These are phyloP conservation scores for Nymphaea thermarum DNA, from an alignment of 164 flowering plant species.

Conservation along the genomic window DNA sequence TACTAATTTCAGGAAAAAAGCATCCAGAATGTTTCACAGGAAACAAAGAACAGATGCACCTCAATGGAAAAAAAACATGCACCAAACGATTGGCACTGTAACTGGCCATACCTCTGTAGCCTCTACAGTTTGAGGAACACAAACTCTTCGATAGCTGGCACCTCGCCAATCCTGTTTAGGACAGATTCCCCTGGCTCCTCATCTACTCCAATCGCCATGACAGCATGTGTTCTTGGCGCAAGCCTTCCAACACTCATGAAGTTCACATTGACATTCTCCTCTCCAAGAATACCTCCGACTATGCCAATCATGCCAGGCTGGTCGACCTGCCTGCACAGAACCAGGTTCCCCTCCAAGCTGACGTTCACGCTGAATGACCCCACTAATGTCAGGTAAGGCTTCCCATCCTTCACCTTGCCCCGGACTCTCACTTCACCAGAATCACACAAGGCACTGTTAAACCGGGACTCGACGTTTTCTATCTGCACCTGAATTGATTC, in stretches of 20 bases:
- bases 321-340: conserved; percentile 88
- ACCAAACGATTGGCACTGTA: background rate
- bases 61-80: background rate
- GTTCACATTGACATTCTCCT: conserved; percentile 73
- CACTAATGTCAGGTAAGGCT: conserved; percentile 74
- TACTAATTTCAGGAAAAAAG: background rate
- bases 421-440: conserved; percentile 75
- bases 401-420: conserved; percentile 77
- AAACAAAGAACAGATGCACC: background rate
- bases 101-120: background rate
- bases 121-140: conserved; percentile 58
- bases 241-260: conserved; percentile 84
- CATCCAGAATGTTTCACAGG: background rate
- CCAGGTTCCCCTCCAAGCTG: conserved; percentile 75
- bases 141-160: conserved; percentile 76
- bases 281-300: conserved; percentile 66
- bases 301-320: conserved; percentile 88
- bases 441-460: conserved; percentile 81
- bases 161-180: conserved; percentile 54
- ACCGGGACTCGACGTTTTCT: conserved; percentile 74
- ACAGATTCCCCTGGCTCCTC: conserved; percentile 46
- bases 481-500: conserved; percentile 70
- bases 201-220: conserved; percentile 88
- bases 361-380: conserved; percentile 92
- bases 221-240: conserved; percentile 72